Evolutionary conservation across 2,329 filamentous ascomycete genomes (phyloP).

Genomic region (Ceratocystis ficicola): DNA sequence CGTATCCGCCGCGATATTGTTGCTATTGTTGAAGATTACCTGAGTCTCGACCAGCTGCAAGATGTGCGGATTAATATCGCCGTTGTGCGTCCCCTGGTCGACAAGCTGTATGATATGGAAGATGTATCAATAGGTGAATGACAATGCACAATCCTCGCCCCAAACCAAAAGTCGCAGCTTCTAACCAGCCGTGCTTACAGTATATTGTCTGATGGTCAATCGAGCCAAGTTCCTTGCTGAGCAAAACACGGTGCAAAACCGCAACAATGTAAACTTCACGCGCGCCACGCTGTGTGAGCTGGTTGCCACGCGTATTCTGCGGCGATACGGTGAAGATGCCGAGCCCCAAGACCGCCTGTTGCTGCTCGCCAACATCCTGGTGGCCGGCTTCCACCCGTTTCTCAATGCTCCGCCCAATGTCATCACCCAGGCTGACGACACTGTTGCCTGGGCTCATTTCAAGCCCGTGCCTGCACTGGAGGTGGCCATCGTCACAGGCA

Average conservation of each 20-base stretch:
- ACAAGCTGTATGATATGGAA: constrained; percentile 65
- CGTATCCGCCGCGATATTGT: constrained; percentile 53
- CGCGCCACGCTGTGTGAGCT: constrained; percentile 69
- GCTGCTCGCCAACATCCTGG: constrained; percentile 63
- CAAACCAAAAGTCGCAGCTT: not conserved
- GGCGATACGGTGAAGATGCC: constrained; percentile 68
- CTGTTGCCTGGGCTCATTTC: constrained; percentile 37
- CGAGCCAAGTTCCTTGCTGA: constrained; percentile 67
- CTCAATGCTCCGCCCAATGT: constrained; percentile 65
- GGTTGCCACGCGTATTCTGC: constrained; percentile 63
- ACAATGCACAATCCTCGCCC: no score
- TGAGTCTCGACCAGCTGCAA: constrained; percentile 45
- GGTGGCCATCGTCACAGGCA: constrained; percentile 70
- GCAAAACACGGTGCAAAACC: constrained; percentile 61
- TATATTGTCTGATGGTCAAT: constrained; percentile 76
- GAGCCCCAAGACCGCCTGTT: constrained; percentile 58
- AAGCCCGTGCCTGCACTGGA: constrained; percentile 65
- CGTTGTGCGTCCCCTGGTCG: constrained; percentile 69
- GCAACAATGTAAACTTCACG: constrained; percentile 70
- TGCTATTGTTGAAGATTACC: constrained; percentile 37
- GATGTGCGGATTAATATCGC: constrained; percentile 72
- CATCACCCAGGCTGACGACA: constrained; percentile 40
- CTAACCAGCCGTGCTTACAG: constrained; percentile 27
- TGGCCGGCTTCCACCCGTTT: constrained; percentile 75
- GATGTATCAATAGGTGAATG: constrained; percentile 54